Evolutionary conservation across 1,284 basidiomycete species (phyloP), one percentile per base, ranked within the genome.

Genomic region (Flammula alnicola): DNA sequence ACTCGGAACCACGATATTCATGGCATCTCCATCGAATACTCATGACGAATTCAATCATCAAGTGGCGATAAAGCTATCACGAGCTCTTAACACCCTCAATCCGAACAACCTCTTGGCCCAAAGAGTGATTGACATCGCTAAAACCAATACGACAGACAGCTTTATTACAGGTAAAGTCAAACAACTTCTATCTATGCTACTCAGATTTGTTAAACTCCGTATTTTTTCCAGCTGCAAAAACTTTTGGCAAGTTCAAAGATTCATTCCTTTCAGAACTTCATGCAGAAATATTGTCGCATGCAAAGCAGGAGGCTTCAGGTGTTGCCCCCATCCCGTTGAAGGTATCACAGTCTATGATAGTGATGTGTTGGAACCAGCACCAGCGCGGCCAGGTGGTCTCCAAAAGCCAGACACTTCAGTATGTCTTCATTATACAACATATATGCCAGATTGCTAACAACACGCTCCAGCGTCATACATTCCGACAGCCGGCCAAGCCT

Each of bases 221-320:
- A 43, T 52, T 57, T 60, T 36, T 54, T 54, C 47, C 61, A 85
- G 93, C 93, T 57, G 86, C 91, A 40, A 80, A 78, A 50, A 77
- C 86, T 23, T 96, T 96, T 72, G 93, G 92, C 65, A 90, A 92
- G 73, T 95, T 95, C 65, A 79, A 88, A 62, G 83, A 78, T 56
- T 71, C 73, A 23, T 80, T 79, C 60, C 62, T 80, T 27, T 65
- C 69, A 32, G 78, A 80, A 58, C 55, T 79, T 12, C 72, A 81
- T 66, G 64, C 71, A 57, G 79, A 81, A 62, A 77, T 79, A 47
- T 63, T 84, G 61, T 78, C 81, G 49, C 85, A 91, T 73, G 73
- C 75, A 54, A 77, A 83, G 66, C 83, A 89, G 70, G 79, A 86
- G 65, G 75, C 73, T 30, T 73, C 80, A 27, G 81, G 81, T 33